Evolutionary conservation across 495 filamentous ascomycete genomes (phyloP).

Genomic region (Podospora didyma): DNA sequence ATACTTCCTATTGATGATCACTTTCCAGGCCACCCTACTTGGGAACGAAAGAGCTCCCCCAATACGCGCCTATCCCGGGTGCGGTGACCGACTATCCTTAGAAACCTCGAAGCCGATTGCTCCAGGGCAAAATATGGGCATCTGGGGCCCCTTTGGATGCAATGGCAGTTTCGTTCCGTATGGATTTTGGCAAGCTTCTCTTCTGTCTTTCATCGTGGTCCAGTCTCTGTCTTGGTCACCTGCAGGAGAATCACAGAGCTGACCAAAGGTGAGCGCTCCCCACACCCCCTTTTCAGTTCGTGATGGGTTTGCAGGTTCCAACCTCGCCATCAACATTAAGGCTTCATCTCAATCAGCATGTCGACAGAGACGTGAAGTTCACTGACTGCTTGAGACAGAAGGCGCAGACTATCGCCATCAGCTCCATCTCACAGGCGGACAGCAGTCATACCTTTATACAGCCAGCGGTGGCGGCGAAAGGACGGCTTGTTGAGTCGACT

Average conservation of each 20-base stretch:
- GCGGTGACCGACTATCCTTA: too few species aligned
- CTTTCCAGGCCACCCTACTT: too few species aligned
- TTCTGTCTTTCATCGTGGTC: background rate
- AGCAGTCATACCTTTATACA: background rate
- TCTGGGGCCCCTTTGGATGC: too few species aligned
- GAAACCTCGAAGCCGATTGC: too few species aligned
- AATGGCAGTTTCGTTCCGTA: too few species aligned
- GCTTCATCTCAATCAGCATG: background rate
- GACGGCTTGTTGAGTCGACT: constrained; percentile 17
- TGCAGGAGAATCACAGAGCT: background rate
- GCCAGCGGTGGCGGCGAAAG: background rate
- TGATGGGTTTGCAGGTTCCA: too few species aligned
- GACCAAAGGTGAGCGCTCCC: background rate
- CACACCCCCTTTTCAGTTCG: background rate
- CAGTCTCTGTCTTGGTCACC: background rate
- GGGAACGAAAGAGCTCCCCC: too few species aligned
- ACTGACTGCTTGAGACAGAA: background rate
- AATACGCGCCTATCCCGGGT: too few species aligned
- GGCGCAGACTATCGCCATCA: background rate
- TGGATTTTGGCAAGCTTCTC: background rate
- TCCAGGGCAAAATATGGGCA: too few species aligned
- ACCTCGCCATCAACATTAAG: background rate
- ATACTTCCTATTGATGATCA: too few species aligned
- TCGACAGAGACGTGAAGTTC: background rate
- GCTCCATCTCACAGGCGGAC: background rate